These are phyloP conservation scores for Xylariaceae sp. DNA, from an alignment of 2,329 filamentous ascomycete genomes.

Conservation along the genomic window DNA sequence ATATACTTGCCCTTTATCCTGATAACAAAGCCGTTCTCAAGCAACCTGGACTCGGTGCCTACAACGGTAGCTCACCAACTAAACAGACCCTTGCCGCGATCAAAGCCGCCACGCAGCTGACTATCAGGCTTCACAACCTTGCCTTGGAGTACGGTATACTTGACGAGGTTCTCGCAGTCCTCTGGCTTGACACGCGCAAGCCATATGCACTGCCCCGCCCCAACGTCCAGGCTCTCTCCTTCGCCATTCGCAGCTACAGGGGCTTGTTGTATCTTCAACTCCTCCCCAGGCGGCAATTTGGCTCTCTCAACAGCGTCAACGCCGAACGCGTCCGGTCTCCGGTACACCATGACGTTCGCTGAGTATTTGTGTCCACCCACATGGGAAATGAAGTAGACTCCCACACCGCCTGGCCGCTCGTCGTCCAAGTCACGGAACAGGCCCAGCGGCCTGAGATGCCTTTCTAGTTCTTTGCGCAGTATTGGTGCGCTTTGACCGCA, in stretches of 20 bases:
- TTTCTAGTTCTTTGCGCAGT: slow-evolving; percentile 82
- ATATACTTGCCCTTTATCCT: too few relatives aligned
- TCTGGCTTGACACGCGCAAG: slow-evolving; percentile 79
- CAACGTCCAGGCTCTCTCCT: slow-evolving; percentile 37
- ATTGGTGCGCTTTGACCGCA: slow-evolving; percentile 93
- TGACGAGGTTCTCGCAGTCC: slow-evolving; percentile 89
- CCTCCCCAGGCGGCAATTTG: slow-evolving; percentile 36
- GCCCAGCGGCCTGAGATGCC: slow-evolving; percentile 80
- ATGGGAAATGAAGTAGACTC: slow-evolving; percentile 94
- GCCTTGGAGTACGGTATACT: slow-evolving; percentile 85
- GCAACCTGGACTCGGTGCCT: too few relatives aligned
- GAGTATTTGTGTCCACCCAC: slow-evolving; percentile 96
- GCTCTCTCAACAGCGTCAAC: slow-evolving; percentile 44
- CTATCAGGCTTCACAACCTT: slow-evolving; percentile 88
- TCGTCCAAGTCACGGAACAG: slow-evolving; percentile 86
- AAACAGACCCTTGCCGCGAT: slow-evolving; percentile 72
- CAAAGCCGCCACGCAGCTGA: slow-evolving; percentile 88
- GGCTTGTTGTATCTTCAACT: slow-evolving; percentile 33
- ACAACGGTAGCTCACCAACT: slow-evolving; percentile 69
- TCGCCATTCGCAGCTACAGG: slow-evolving; percentile 24
- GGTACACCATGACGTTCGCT: slow-evolving; percentile 91
- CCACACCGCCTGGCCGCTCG: slow-evolving; percentile 84
- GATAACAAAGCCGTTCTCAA: too few relatives aligned
- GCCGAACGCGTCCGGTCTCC: slow-evolving; percentile 59
- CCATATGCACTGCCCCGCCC: slow-evolving; percentile 90